Conservation (phyloP, 2,329 filamentous ascomycete species). For the Chalara sp. region DNA sequence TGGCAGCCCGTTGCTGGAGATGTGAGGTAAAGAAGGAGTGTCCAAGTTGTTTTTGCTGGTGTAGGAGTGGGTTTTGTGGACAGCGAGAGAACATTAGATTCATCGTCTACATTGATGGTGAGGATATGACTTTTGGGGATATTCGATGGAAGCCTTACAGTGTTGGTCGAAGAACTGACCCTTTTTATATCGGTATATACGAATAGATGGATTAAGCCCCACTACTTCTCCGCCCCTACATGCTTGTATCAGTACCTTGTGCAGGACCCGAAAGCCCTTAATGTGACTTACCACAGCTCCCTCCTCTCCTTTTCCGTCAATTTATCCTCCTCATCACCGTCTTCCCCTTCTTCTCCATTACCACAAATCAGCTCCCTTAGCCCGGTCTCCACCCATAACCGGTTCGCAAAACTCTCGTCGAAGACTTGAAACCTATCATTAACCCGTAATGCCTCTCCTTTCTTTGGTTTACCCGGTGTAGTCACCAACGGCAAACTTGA, state of each 20-base stretch:
- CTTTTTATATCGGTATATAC: conserved; percentile 78
- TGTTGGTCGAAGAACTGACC: conserved; percentile 92
- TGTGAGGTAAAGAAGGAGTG: conserved; percentile 79
- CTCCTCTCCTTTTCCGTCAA: conserved; percentile 20
- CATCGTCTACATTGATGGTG: conserved; percentile 58
- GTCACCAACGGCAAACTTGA: conserved; percentile 51
- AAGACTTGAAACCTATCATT: conserved; percentile 86
- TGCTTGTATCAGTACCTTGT: conserved; percentile 7
- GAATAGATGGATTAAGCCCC: conserved; percentile 83
- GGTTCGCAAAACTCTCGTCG: conserved; percentile 66
- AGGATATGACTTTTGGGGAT: neutral
- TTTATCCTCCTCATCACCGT: conserved; percentile 17
- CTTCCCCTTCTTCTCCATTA: conserved; percentile 7
- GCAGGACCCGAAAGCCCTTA: too few relatives aligned
- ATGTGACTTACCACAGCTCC: conserved; percentile 21
- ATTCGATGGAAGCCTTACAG: conserved; percentile 51
- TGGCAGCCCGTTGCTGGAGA: conserved; percentile 66
- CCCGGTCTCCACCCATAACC: conserved; percentile 71
- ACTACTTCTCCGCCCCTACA: conserved; percentile 75
- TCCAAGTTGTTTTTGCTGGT: conserved; percentile 77
- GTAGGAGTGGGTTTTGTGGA: conserved; percentile 34
- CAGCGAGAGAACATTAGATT: conserved; percentile 67
- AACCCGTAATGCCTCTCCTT: conserved; percentile 64
- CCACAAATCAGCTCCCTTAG: conserved; percentile 46
- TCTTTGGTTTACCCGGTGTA: conserved; percentile 59